phyloP scores from a whole-genome alignment of 2,329 filamentous ascomycete genomes.

The Orbilia blumenaviensis region DNA sequence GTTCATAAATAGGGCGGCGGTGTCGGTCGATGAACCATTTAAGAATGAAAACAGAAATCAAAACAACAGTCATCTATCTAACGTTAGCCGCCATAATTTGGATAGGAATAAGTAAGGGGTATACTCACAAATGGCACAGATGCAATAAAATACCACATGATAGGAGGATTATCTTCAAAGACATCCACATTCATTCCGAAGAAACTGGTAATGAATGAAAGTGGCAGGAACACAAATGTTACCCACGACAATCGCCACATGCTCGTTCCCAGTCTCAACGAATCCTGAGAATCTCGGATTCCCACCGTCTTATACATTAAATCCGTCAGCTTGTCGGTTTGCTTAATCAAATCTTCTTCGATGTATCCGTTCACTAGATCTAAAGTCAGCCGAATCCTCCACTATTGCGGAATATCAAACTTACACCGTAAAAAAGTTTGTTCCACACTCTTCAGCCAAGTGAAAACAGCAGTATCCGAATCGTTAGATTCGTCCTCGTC shows the following conservation, averaged over 20 bases:
- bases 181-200: conserved; percentile 66
- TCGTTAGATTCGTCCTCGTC: conserved; percentile 53
- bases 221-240: conserved; percentile 62
- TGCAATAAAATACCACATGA: conserved; percentile 66
- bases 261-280: conserved; percentile 62
- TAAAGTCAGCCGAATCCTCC: conserved; percentile 62
- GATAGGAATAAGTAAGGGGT: neutral
- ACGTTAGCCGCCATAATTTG: neutral
- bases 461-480: conserved; percentile 41
- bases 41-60: conserved; percentile 62
- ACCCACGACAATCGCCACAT: conserved; percentile 61
- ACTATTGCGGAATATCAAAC: conserved; percentile 37
- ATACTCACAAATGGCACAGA: conserved; percentile 61
- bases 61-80: conserved; percentile 61
- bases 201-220: conserved; percentile 60
- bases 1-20: conserved; percentile 57
- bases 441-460: conserved; percentile 48
- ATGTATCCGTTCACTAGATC: conserved; percentile 62
- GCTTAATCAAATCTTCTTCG: conserved; percentile 65
- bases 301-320: conserved; percentile 67
- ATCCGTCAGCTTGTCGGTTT: conserved; percentile 65
- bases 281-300: conserved; percentile 66
- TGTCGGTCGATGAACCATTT: conserved; percentile 56
- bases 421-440: conserved; percentile 37
- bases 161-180: conserved; percentile 62